A percentile compares a stretch with the other conserved stretches of the same genome.
Evolutionary conservation across 768 basidiomycete species (phyloP).

Genomic region (Strobilomyces confusus): DNA sequence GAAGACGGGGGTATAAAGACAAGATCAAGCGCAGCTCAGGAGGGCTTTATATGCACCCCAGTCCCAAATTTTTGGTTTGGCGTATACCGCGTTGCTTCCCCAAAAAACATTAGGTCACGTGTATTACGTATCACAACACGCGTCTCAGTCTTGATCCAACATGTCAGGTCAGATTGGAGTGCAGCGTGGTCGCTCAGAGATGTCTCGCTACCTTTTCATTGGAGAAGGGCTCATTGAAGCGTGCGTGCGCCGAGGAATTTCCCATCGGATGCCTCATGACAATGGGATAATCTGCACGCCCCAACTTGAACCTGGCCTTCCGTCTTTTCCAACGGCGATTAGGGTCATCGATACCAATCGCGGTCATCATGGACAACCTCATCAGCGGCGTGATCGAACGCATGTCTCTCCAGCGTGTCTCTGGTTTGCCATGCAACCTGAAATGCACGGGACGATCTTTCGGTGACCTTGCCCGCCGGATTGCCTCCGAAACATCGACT

Average conservation of each 20-base stretch:
- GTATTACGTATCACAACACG: slow-evolving; percentile 18
- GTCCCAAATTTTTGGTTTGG: slow-evolving; percentile 31
- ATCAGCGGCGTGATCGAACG: slow-evolving; percentile 18
- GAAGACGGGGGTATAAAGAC: slow-evolving; percentile 5
- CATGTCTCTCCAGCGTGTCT: slow-evolving; percentile 10
- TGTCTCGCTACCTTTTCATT: background rate
- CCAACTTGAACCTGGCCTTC: slow-evolving; percentile 5
- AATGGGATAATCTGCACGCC: slow-evolving; percentile 8
- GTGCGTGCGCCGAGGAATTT: background rate
- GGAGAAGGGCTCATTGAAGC: background rate
- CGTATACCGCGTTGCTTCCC: slow-evolving; percentile 20
- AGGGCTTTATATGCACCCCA: slow-evolving; percentile 27
- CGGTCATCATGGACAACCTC: slow-evolving; percentile 13
- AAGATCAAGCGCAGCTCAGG: slow-evolving; percentile 1
- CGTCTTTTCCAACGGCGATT: slow-evolving; percentile 1
- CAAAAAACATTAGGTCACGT: slow-evolving; percentile 30
- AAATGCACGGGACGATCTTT: background rate
- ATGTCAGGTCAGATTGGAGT: background rate
- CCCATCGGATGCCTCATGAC: slow-evolving; percentile 5
- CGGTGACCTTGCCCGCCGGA: too few relatives aligned
- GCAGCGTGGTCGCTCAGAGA: background rate
- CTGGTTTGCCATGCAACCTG: background rate
- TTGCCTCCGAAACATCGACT: too few relatives aligned
- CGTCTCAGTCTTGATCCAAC: slow-evolving; percentile 1
- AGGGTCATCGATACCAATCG: slow-evolving; percentile 28